These are phyloP conservation scores for Podaxis sp. DNA, from an alignment of 768 basidiomycete species.

Conservation along the genomic window DNA sequence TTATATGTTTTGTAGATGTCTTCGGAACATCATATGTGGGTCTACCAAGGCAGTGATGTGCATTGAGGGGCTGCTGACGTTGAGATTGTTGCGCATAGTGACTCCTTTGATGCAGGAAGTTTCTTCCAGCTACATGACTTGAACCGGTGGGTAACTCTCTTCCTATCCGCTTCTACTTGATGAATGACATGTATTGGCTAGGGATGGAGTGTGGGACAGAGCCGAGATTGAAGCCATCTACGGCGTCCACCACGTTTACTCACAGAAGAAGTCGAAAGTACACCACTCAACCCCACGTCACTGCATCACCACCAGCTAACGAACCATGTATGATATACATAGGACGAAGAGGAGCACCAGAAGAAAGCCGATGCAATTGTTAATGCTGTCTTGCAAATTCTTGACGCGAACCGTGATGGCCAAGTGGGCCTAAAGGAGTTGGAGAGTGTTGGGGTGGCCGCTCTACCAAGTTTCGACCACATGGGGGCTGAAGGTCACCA, in stretches of 20 bases:
- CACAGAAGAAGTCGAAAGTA: constrained; percentile 78
- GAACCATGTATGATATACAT: constrained; percentile 23
- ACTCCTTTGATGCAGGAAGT: constrained; percentile 78
- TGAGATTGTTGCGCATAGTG: constrained; percentile 41
- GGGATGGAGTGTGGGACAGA: constrained; percentile 79
- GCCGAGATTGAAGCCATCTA: constrained; percentile 96
- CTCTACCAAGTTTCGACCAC: constrained; percentile 79
- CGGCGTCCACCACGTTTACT: constrained; percentile 91
- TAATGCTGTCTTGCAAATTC: constrained; percentile 57
- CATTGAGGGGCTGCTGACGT: background rate
- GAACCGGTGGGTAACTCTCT: constrained; percentile 53
- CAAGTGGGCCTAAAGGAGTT: constrained; percentile 71
- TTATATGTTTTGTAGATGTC: constrained; percentile 62
- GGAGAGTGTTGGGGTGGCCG: constrained; percentile 65
- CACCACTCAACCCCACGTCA: background rate
- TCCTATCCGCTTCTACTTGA: background rate
- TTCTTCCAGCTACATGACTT: constrained; percentile 98
- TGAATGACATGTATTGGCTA: constrained; percentile 26
- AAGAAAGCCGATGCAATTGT: constrained; percentile 81
- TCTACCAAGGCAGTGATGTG: background rate
- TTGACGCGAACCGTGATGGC: constrained; percentile 81
- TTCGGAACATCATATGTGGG: constrained; percentile 83
- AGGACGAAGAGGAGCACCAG: constrained; percentile 80
- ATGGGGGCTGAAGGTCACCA: constrained; percentile 92
- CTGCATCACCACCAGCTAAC: background rate